Base-by-base conservation (phyloP, 1,284 basidiomycete genomes). In the Calocybe gambosa region DNA sequence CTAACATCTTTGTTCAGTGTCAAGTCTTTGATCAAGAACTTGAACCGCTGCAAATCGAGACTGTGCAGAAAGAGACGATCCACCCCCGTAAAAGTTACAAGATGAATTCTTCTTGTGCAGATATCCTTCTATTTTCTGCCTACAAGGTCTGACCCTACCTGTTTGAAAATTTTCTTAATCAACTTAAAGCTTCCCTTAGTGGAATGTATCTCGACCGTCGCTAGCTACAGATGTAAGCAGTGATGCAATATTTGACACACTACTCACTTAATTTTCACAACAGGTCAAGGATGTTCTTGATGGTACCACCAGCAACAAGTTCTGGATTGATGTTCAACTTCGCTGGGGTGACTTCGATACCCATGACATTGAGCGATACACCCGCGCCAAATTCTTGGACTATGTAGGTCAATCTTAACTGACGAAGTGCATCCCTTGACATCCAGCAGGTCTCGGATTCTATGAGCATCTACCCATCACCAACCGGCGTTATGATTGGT, bases 51-150 rank as follows among this genome's bases (percentile, higher is more conserved):
- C 93, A 97, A 59, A 99, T 99, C 61, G 96, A 99, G 74, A 98
- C 94, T 0, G 96, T 99, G 1, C 96, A 99, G 67, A 99, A 99
- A 71, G 95, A 99, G 70, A 98, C 95, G 0, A 98, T 99, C 55
- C 95, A 91, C 67, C 95, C 96, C 60, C 89, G 95, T 70, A 99
- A 98, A 77, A 96, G 92, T 75, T 99, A 99, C 82, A 97, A 98
- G 78, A 97, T 99, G 93, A 99, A 98, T 69, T 96, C 94, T 9
- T 91, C 89, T 31, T 91, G 89, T 55, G 95, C 95, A 47, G 96
- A 99, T 62, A 94, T 99, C 58, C 75, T 99, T 28, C 75, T 99
- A 43, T 99, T 99, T 79, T 96, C 94, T 19, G 89, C 90, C 2
- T 92, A 93, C 72, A 94, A 94, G 71, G 78, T 77, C 53, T 9